Conservation (phyloP, 176 grass and related monocot species). For the Oropetium thomaeum region DNA sequence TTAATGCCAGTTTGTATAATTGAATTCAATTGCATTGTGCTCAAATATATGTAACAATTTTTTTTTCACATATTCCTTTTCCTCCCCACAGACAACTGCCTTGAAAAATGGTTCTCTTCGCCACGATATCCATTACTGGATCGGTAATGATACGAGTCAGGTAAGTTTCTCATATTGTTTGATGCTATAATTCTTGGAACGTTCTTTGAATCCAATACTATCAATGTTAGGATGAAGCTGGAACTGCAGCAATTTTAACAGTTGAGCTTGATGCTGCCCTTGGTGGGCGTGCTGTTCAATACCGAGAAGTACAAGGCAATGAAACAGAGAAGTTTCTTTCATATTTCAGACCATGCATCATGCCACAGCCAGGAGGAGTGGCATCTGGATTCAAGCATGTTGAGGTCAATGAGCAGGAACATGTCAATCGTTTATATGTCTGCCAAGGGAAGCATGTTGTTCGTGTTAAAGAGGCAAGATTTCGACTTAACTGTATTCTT, state of each 20-base stretch:
- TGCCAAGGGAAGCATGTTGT: slow-evolving; percentile 94
- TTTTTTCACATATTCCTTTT: slow-evolving; percentile 8
- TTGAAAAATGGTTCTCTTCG: slow-evolving; percentile 86
- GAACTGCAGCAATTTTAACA: slow-evolving; percentile 85
- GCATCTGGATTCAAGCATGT: slow-evolving; percentile 87
- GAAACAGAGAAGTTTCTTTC: slow-evolving; percentile 91
- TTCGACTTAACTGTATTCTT: not conserved
- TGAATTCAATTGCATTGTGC: slow-evolving; percentile 18
- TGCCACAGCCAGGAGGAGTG: slow-evolving; percentile 87
- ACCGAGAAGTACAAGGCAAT: slow-evolving; percentile 89
- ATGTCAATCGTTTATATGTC: slow-evolving; percentile 70
- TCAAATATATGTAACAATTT: not conserved
- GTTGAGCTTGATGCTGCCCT: slow-evolving; percentile 91
- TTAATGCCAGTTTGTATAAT: not conserved
- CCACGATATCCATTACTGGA: slow-evolving; percentile 99
- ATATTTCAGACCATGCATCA: slow-evolving; percentile 97
- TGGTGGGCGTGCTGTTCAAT: slow-evolving; percentile 89
- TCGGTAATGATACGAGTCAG: slow-evolving; percentile 98
- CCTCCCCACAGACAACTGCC: slow-evolving; percentile 56
- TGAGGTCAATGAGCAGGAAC: slow-evolving; percentile 75
- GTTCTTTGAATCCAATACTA: slow-evolving; percentile 22
- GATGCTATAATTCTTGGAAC: slow-evolving; percentile 10
- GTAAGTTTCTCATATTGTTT: slow-evolving; percentile 47
- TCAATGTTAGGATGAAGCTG: slow-evolving; percentile 72
- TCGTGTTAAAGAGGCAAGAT: slow-evolving; percentile 92